A percentile compares a stretch with the other conserved stretches of the same genome.
These are phyloP conservation scores for Aspergillus sclerotialis DNA, from an alignment of 2,329 filamentous ascomycete species.

Conservation along the genomic window DNA sequence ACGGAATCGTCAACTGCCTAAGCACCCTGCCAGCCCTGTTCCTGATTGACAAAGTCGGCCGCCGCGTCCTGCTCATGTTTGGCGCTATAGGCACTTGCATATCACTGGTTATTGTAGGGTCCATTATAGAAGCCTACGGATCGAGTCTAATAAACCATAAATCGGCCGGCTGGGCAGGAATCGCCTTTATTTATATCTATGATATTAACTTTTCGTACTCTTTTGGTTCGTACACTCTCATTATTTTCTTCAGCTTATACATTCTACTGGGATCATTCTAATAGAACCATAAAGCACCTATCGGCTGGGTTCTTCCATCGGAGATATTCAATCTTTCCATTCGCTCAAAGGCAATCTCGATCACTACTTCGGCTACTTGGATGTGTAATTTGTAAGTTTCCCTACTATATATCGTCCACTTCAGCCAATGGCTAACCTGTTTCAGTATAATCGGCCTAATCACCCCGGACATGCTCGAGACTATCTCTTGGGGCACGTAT, in stretches of 20 bases:
- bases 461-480: slow-evolving; percentile 31
- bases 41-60: slow-evolving; percentile 29
- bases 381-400: slow-evolving; percentile 33
- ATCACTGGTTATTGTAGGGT: slow-evolving; percentile 29
- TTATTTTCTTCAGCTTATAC: background rate
- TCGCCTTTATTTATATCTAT: slow-evolving; percentile 33
- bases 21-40: slow-evolving; percentile 27
- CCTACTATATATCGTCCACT: background rate
- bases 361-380: slow-evolving; percentile 32
- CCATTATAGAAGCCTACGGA: slow-evolving; percentile 27
- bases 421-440: background rate
- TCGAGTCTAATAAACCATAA: slow-evolving; percentile 19
- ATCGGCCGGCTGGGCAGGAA: slow-evolving; percentile 29
- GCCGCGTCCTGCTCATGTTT: slow-evolving; percentile 26
- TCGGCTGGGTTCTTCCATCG: slow-evolving; percentile 33
- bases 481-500: slow-evolving; percentile 32
- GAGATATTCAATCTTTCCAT: slow-evolving; percentile 35
- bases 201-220: slow-evolving; percentile 33
- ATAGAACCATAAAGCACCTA: slow-evolving; percentile 19
- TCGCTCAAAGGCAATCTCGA: slow-evolving; percentile 31
- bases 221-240: slow-evolving; percentile 23
- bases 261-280: background rate
- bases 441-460: slow-evolving; percentile 29
- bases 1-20: slow-evolving; percentile 33
- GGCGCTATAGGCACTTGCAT: slow-evolving; percentile 29